These are phyloP conservation scores for Penicillium hordei DNA, from an alignment of 2,329 filamentous ascomycete species.

Conservation along the genomic window DNA sequence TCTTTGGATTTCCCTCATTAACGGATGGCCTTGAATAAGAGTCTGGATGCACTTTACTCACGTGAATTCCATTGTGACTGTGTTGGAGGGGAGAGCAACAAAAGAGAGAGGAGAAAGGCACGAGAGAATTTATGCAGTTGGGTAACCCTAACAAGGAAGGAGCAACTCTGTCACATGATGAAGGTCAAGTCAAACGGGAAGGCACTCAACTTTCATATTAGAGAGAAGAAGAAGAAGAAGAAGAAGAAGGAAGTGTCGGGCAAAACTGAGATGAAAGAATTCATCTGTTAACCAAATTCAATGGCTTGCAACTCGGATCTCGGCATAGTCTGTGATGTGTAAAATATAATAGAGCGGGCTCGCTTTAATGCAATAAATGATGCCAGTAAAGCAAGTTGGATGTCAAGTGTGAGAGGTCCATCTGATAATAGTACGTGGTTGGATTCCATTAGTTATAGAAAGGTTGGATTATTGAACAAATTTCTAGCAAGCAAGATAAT, in stretches of 20 bases:
- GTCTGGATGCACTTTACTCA: neutral
- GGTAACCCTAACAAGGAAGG: neutral
- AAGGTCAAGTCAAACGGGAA: neutral
- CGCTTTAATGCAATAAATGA: too few species aligned
- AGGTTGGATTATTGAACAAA: neutral
- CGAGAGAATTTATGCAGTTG: neutral
- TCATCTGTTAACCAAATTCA: too few species aligned
- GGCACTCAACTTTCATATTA: too few species aligned
- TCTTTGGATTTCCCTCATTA: neutral
- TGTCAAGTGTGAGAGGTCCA: too few species aligned
- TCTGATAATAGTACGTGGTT: neutral
- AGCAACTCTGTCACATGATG: neutral
- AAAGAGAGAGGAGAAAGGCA: neutral
- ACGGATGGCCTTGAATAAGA: neutral
- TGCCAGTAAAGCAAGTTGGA: too few species aligned
- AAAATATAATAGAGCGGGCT: too few species aligned
- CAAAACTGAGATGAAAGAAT: neutral
- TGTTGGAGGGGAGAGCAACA: neutral
- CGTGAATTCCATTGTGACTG: neutral
- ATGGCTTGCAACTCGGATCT: fast-evolving
- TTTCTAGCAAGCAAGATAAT: neutral
- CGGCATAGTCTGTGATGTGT: neutral
- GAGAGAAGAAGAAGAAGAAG: too few species aligned
- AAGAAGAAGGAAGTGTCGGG: too few species aligned
- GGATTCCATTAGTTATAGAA: neutral